Base-by-base conservation (phyloP, 192 early-diverging fungal species). In the Entrophospora sp. region DNA sequence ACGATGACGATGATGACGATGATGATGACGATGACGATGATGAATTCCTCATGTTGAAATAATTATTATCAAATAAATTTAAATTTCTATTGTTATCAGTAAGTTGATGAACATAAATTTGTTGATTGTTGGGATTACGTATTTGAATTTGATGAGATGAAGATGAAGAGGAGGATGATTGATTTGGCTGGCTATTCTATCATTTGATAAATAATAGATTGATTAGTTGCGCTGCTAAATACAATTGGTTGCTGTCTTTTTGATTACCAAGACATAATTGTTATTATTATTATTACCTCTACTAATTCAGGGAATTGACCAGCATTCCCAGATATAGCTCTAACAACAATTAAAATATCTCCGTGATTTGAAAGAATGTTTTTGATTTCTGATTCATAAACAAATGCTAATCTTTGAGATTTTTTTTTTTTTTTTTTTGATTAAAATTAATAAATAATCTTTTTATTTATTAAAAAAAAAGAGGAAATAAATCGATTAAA, bases 301-400 rank as follows among this genome's bases (percentile, higher is more conserved):
- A 61, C 25, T 0, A 24, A 10, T 28, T 62, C 60, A 12, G 27
- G 14, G 13, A 62, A 18, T 9, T 60, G 36, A 13, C 18, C 8
- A 40, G 38, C 12, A 13, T 14, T 42, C 25, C 35, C 38, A 24
- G 38, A 32, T 1, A 42, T 5, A 31, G 60, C 18, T 18, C 45
- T 62, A 22, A 62, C 14, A n/a, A 42, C 60, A 45, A 62, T 62
- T 9, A 62, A 10, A 12, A 62, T 42, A 28, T 44, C 24, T 28
- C 30, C 42, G 13, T 27, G 38, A 18, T 22, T 32, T 18, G 42
- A 14, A 62, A 8, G 16, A 32, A 46, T 24, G 18, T 46, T 46
- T 32, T 45, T 28, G 18, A 62, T 44, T 32, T 62, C 60, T 28
- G 60, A 62, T 62, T 44, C 40, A 45, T 45, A 62, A 18, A 62